Evolutionary conservation across 805 yeast genomes (phyloP), one percentile per base, ranked within the genome.

Genomic region (Diddensiella transvaalensis): DNA sequence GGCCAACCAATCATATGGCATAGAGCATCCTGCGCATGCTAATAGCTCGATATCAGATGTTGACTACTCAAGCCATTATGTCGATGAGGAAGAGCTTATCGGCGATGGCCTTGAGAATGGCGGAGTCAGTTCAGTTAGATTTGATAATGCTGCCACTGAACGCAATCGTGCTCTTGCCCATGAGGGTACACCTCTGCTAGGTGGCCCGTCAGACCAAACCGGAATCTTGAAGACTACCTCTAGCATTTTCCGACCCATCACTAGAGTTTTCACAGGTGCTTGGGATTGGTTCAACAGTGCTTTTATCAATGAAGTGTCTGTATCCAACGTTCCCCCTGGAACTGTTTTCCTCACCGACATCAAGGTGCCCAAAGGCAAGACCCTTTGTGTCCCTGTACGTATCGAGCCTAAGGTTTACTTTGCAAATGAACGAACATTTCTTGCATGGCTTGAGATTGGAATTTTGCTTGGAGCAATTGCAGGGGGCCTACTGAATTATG

Each of bases 331-430:
- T 17, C 83, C 86, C 11, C 70, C 67, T 15, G 88, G 87, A 22
- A 83, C 89, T 0, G 75, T 74, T 0, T 84, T 80, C 60, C 82
- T 79, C 52, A 62, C 78, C 2, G 67, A 70, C 47, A 75, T 83
- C 54, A 70, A 67, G 51, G 85, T 93, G 8, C 98, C 99, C 19
- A 81, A 85, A 37, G 99, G 98, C 1, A 90, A 89, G 67, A 76
- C 78, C 40, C 87, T 93, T 50, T 80, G 89, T 61, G 93, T 93
- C 5, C 99, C 98, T 2, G 95, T 93, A 33, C 79, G 99, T 61
- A 90, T 93, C 32, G 99, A 93, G 69, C 99, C 99, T 50, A 93
- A 93, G 71, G 99, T 93, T n/a, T 93, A 93, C 66, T 93, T 93
- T 68, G 99, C 99, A 4, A 88, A 95, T 21, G 99, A 93, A 68